Percentiles rank a stretch among this genome's conserved stretches.
Conservation (phyloP, 2,329 filamentous ascomycete species). For the Fusarium setosum region DNA sequence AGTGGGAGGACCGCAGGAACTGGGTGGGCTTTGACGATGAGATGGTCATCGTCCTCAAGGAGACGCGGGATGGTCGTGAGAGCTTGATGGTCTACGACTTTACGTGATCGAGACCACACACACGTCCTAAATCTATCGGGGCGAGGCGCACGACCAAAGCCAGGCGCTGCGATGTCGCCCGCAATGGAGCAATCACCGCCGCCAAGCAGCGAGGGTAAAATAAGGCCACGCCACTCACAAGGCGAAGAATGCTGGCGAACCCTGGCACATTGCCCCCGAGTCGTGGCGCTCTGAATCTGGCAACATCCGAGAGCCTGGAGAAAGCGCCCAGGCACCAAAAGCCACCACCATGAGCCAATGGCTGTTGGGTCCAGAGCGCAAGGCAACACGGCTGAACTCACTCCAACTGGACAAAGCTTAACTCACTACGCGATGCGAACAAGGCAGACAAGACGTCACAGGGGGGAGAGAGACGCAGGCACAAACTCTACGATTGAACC, state of each 20-base stretch:
- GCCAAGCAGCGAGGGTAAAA: background rate
- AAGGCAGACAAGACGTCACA: background rate
- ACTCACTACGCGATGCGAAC: slow-evolving; percentile 3
- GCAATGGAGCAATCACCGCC: slow-evolving; percentile 25
- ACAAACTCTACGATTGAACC: background rate
- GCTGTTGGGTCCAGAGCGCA: slow-evolving; percentile 5
- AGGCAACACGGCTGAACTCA: slow-evolving; percentile 23
- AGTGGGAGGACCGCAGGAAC: slow-evolving; percentile 61
- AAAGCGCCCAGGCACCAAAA: slow-evolving; percentile 9
- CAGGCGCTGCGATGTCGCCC: slow-evolving; percentile 13
- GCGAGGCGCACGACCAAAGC: background rate
- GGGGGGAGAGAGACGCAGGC: background rate
- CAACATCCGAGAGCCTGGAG: slow-evolving; percentile 16
- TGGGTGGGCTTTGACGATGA: slow-evolving; percentile 94
- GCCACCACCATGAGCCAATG: slow-evolving; percentile 19
- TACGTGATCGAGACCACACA: slow-evolving; percentile 56
- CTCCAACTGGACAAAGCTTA: slow-evolving; percentile 18
- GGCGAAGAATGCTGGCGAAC: slow-evolving; percentile 11
- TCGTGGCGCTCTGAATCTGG: slow-evolving; percentile 14
- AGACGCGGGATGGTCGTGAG: slow-evolving; percentile 74
- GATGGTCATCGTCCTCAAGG: slow-evolving; percentile 87
- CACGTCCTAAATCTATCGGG: background rate
- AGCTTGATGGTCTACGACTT: slow-evolving; percentile 90
- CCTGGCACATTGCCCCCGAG: slow-evolving; percentile 14
- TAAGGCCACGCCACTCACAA: slow-evolving; percentile 23